Evolutionary conservation across 108 stramenopile species (phyloP).

Genomic region (Bacterosira constricta): DNA sequence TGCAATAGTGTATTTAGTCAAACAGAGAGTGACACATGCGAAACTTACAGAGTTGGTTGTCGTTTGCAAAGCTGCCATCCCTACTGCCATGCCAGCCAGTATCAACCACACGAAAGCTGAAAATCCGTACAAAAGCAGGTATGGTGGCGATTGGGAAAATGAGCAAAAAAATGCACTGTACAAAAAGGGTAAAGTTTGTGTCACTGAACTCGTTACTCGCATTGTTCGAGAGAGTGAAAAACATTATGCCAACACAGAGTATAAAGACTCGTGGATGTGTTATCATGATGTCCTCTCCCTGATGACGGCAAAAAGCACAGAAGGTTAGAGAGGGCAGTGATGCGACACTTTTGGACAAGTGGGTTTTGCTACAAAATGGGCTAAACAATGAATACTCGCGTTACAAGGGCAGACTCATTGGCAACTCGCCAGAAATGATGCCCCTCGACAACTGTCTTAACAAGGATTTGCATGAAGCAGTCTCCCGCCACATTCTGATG

Average conservation of each 20-base stretch:
- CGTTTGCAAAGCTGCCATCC: no score
- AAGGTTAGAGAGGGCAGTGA: background rate
- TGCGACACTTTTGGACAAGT: background rate
- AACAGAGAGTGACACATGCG: no score
- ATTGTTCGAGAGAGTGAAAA: background rate
- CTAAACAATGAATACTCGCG: background rate
- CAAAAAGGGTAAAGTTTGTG: no score
- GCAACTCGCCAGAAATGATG: constrained; percentile 22
- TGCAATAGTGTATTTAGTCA: no score
- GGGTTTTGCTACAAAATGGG: constrained; percentile 7
- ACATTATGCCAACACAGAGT: background rate
- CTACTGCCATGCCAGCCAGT: background rate
- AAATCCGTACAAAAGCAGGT: background rate
- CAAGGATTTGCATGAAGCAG: constrained; percentile 15
- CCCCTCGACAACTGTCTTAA: constrained; percentile 10
- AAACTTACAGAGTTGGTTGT: no score
- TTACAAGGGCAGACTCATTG: background rate
- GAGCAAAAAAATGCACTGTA: no score
- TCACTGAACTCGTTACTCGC: constrained; percentile 14
- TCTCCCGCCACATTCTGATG: background rate
- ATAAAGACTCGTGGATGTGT: constrained; percentile 1
- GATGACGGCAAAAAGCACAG: constrained; percentile 6
- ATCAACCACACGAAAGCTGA: background rate
- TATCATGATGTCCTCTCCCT: constrained; percentile 21
- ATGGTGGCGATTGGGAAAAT: no score